Evolutionary conservation across 2,329 filamentous ascomycete species (phyloP).

Genomic region (Capronia epimyces): DNA sequence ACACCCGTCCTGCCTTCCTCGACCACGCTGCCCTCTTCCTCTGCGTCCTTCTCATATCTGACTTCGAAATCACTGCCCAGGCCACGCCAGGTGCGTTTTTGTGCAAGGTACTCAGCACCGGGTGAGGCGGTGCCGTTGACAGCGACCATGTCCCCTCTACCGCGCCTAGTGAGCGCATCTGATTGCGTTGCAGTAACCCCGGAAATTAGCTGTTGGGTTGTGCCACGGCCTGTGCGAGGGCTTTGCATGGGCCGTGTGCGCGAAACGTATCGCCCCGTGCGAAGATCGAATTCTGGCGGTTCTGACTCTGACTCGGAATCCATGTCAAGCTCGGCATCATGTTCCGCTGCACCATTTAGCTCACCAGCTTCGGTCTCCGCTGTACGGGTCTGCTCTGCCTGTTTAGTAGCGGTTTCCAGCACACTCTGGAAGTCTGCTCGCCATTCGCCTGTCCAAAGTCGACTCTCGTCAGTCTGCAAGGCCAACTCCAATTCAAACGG

Average conservation of each 20-base stretch:
- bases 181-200: constrained; percentile 28
- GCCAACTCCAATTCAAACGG: constrained; percentile 85
- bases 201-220: constrained; percentile 7
- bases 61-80: constrained; percentile 77
- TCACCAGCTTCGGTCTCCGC: constrained; percentile 25
- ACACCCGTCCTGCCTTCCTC: constrained; percentile 85
- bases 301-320: constrained; percentile 61
- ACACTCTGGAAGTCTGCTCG: constrained; percentile 76
- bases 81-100: constrained; percentile 83
- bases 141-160: constrained; percentile 64
- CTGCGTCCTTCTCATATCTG: constrained; percentile 55
- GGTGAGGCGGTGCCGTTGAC: constrained; percentile 86
- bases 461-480: constrained; percentile 65
- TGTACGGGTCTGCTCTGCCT: constrained; percentile 12
- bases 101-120: constrained; percentile 78
- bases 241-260: constrained; percentile 53
- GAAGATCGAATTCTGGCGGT: constrained; percentile 83
- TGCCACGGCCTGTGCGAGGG: not conserved
- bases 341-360: constrained; percentile 22
- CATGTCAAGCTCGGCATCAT: constrained; percentile 28
- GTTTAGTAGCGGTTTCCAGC: constrained; percentile 37
- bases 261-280: constrained; percentile 77
- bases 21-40: constrained; percentile 56
- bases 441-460: constrained; percentile 85
- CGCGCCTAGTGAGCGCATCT: constrained; percentile 57